Conservation (phyloP, 331 rosid species). For the Malus hybrid region DNA sequence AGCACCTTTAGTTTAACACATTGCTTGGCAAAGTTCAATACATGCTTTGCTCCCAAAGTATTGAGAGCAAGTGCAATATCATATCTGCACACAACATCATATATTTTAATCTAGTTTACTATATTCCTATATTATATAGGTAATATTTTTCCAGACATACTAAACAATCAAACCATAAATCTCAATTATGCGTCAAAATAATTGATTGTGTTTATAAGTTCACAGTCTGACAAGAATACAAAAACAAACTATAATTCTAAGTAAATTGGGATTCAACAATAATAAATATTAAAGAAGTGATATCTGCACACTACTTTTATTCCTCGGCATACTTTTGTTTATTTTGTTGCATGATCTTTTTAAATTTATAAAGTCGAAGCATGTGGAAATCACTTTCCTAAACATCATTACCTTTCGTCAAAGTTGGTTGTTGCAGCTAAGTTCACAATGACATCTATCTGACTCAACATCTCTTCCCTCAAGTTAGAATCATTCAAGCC, state of each 20-base stretch:
- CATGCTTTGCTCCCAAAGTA: conserved; percentile 53
- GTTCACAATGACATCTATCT: conserved; percentile 47
- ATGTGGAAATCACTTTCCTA: background rate
- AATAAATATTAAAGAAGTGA: no score
- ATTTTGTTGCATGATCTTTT: background rate
- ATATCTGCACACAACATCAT: conserved; percentile 19
- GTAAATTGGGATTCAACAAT: background rate
- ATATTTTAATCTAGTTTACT: background rate
- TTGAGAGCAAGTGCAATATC: conserved; percentile 60
- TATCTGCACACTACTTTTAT: no score
- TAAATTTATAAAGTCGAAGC: no score
- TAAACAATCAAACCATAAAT: background rate
- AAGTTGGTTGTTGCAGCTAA: conserved; percentile 76
- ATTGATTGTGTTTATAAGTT: background rate
- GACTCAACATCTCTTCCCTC: conserved; percentile 34
- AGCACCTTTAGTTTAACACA: conserved; percentile 41
- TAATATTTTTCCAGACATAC: background rate
- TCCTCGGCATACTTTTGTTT: background rate
- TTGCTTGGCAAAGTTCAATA: conserved; percentile 50
- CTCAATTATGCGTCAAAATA: background rate
- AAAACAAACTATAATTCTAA: background rate
- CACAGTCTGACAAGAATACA: background rate
- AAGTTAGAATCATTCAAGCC: conserved; percentile 38
- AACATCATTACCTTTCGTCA: conserved; percentile 46
- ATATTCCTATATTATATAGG: background rate